Base-by-base conservation (phyloP, 768 basidiomycete genomes). In the Neoboletus magnificus region DNA sequence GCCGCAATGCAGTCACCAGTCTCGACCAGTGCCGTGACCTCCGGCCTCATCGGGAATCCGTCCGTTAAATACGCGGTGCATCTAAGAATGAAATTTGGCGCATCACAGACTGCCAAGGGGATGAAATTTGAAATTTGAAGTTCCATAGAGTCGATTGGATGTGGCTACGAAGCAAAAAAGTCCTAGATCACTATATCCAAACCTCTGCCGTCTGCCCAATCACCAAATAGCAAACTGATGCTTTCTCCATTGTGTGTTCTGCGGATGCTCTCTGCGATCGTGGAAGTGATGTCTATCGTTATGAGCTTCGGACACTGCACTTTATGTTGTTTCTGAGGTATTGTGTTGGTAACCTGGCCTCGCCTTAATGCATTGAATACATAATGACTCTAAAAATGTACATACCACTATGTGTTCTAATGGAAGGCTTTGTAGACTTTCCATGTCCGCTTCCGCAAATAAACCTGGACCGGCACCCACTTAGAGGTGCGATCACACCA, bases 211-310 rank as follows among this genome's bases (percentile, higher is more conserved):
- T 86, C 85, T 25, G 85, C 78, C 85, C 87, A 91, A 64, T 92
- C 91, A 39, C 88, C 89, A 62, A 95, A 94, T 12, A 95, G 76
- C 35, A 93, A 69, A 59, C 89, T 91, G 65, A 95, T 93, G 58
- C 91, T 93, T 74, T 95, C 93, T 54, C 93, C 93, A 58, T 95
- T 95, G 71, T 95, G 93, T 4, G 91, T 94, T 57, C 96, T 80
- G 40, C 97, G 86, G 52, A 99, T 97, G 62, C 91, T 93, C 77
- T 99, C 97, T 6, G 97, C 91, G 61, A 99, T 86, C 36, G 91
- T 92, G 27, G 91, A 83, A 66, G 87, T 90, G 65, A 98, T 83
- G 73, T 99, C 97, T 64, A 99, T 84, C 9, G 89, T 87, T 62
- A 89, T 82, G 51, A 99, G 78, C 71, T 97, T 98, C 33, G 82